Base-by-base conservation (phyloP, 176 grass and related monocot genomes). In the Aegilops umbellulata region DNA sequence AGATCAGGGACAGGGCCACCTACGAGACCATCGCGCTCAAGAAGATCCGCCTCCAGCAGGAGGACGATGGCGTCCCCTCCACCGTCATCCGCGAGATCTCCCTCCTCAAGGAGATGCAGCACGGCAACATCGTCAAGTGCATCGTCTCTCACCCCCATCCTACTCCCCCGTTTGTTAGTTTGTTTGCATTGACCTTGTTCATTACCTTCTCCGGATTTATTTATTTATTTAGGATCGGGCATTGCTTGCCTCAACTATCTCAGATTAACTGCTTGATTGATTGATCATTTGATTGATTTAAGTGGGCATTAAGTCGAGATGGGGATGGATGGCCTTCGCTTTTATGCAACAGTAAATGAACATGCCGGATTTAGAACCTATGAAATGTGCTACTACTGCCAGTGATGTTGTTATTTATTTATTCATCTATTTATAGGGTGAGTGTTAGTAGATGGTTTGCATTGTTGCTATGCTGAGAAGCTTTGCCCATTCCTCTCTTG, bases 271-370 rank as follows among this genome's bases (percentile, higher is more conserved):
- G 49, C 15, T 53, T 44, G 65, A 22, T 68, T 80, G 41, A 7
- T 63, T 34, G 32, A n/a, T n/a, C n/a, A n/a, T n/a, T n/a, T n/a
- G n/a, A 34, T 34, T 24, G 44, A n/a, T 38, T 68, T 44, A 17
- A 79, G 31, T 80, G 67, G 26, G 15, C 74, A 72, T 34, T 86
- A 26, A 22, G 14, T 65, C 17, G 17, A 79, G 67, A 38, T 30
- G 31, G 44, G 14, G 42, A 46, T 65, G 27, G 61, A 39, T 24
- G 35, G n/a, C 25, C 4, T 69, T 31, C 76, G 61, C 26, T 69
- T 87, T 76, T 76, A 84, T 87, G 68, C 85, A 87, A 80, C 60
- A 80, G 60, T 84, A 42, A 13, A 27, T 87, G 32, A 19, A 27
- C 19, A 24, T 14, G 12, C 78, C 35, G 7, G 32, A 57, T 86